Evolutionary conservation across 495 filamentous ascomycete species (phyloP), one percentile per base, ranked within the genome.

Genomic region (Hypoxylon intermedium): DNA sequence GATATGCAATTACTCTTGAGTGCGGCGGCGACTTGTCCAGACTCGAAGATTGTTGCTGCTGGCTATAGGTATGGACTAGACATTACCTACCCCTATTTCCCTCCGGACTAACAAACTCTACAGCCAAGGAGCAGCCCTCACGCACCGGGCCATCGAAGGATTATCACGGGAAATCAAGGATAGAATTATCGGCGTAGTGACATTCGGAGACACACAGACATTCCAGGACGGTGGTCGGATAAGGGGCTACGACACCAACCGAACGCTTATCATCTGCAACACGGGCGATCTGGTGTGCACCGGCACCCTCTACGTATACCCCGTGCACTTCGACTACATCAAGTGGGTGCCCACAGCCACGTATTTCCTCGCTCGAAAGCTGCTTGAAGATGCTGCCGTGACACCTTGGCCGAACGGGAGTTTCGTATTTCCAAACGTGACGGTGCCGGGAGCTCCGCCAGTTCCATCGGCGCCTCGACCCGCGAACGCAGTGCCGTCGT

Each of bases 191-290:
- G 78, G 73, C n/a, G 78, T 83, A 18, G 75, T 79, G 16, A 73
- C 79, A 0, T 83, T 82, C 45, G 81, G 81, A 2, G 78, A 82
- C 62, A 82, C 80, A 30, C 76, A 81, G 56, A 77, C 80, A 58
- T 65, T 65, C 23, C 78, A 79, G 45, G 74, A 82, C 55, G 62
- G 72, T 26, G 77, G 77, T 9, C 72, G 74, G 12, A 78, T 82
- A 56, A 59, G 64, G 15, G 73, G 71, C 34, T 82, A 76, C 65
- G 73, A 75, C 38, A 49, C 68, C 11, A 71, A 70, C 24, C 76
- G 75, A 64, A 72, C 73, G 46, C 74, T 81, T 63, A 77, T 81
- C 47, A 79, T 82, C 67, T 84, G 81, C 63, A 76, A 77, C 41
- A 5, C 64, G n/a, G 79, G 77, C n/a, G 81, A 84, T 61, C 52